Evolutionary conservation across 805 yeast genomes (phyloP).

Genomic region (Jamesozyma lodderae): DNA sequence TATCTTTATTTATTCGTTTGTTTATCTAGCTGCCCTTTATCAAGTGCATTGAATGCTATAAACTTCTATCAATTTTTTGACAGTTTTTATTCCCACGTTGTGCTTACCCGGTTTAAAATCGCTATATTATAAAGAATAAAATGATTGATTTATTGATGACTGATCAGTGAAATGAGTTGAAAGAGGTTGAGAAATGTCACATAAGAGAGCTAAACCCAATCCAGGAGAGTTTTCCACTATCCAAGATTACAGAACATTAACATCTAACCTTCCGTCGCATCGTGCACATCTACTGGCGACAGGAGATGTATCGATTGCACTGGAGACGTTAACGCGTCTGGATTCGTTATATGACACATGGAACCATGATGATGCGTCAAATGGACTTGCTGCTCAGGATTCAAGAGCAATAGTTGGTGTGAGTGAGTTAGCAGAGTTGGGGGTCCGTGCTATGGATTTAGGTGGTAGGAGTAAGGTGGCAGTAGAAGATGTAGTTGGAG

Average conservation of each 20-base stretch:
- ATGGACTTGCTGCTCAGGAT: constrained; percentile 40
- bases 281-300: constrained; percentile 48
- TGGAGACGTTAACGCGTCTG: constrained; percentile 36
- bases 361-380: constrained; percentile 8
- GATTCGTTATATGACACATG: constrained; percentile 40
- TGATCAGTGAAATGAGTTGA: too few relatives aligned
- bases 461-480: constrained; percentile 42
- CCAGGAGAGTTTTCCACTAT: constrained; percentile 25
- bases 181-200: too few relatives aligned
- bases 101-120: too few relatives aligned
- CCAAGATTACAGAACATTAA: constrained; percentile 28
- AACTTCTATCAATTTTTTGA: too few relatives aligned
- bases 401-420: constrained; percentile 52
- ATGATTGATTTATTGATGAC: too few relatives aligned
- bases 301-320: constrained; percentile 45
- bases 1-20: too few relatives aligned
- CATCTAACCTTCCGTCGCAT: constrained; percentile 28
- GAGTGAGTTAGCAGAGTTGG: constrained; percentile 53
- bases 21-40: too few relatives aligned
- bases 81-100: too few relatives aligned
- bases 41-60: too few relatives aligned
- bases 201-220: too few relatives aligned
- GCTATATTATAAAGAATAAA: too few relatives aligned
- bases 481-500: constrained; percentile 38
- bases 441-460: too few relatives aligned